Evolutionary conservation across 2,329 filamentous ascomycete species (phyloP).

Genomic region (Fusarium sp.): DNA sequence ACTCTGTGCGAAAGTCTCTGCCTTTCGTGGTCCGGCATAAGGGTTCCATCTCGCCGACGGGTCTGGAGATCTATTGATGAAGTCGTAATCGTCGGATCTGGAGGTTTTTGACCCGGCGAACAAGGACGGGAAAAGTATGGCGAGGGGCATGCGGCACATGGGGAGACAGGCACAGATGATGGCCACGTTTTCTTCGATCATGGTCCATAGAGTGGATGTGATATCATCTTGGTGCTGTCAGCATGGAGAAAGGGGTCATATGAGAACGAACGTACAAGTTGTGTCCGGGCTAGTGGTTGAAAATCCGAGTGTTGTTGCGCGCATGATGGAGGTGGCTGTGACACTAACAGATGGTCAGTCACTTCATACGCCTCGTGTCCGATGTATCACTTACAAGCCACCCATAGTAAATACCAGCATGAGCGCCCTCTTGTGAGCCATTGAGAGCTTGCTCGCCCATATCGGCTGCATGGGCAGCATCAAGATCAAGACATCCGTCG

Average conservation of each 20-base stretch:
- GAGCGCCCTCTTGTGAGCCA: conserved; percentile 58
- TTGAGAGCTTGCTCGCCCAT: conserved; percentile 61
- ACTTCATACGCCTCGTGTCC: not conserved
- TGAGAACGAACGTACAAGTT: conserved; percentile 49
- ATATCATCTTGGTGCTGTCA: conserved; percentile 49
- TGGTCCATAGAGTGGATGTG: conserved; percentile 57
- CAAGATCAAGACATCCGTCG: conserved; percentile 63
- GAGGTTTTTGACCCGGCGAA: conserved; percentile 45
- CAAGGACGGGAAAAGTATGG: conserved; percentile 54
- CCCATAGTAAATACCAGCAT: conserved; percentile 61
- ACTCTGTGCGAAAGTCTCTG: conserved; percentile 48
- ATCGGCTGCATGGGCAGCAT: conserved; percentile 64
- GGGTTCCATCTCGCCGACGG: conserved; percentile 51
- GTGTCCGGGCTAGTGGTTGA: conserved; percentile 57
- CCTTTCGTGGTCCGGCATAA: conserved; percentile 51
- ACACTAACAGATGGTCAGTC: conserved; percentile 44
- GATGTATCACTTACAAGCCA: conserved; percentile 55
- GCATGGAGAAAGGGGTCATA: not conserved
- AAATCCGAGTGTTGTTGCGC: conserved; percentile 58
- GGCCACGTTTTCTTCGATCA: conserved; percentile 58
- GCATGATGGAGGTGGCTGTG: conserved; percentile 60
- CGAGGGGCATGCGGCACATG: conserved; percentile 59
- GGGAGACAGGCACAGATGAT: conserved; percentile 59
- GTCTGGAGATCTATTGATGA: conserved; percentile 20
- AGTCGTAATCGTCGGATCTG: conserved; percentile 10